Conservation (phyloP, 192 early-diverging fungal genomes). For the Gigaspora rosea region DNA sequence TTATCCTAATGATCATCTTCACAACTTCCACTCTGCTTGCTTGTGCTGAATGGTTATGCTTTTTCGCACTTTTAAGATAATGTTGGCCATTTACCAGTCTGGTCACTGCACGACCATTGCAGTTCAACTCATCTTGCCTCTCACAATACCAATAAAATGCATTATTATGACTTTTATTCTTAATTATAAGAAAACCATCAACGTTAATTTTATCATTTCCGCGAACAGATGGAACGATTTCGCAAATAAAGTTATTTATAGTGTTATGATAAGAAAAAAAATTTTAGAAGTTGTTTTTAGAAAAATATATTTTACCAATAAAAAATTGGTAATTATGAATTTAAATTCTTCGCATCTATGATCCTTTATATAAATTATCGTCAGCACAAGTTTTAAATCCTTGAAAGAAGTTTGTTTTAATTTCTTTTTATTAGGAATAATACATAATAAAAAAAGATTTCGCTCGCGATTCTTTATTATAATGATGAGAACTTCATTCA, state of each 20-base stretch:
- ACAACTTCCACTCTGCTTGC: not conserved
- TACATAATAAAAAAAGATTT: too few species aligned
- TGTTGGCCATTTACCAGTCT: not conserved
- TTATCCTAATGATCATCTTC: not conserved
- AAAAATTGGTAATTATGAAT: too few species aligned
- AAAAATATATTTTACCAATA: too few species aligned
- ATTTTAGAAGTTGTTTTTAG: too few species aligned
- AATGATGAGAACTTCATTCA: too few species aligned
- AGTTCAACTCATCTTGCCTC: not conserved
- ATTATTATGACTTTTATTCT: not conserved
- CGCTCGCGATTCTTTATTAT: too few species aligned
- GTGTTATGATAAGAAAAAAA: too few species aligned
- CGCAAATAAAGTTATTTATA: conserved; percentile 16
- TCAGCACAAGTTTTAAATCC: too few species aligned
- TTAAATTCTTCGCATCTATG: too few species aligned
- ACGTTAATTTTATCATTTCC: conserved; percentile 8
- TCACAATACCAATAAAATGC: conserved; percentile 10
- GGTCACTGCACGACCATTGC: not conserved
- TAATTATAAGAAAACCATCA: not conserved
- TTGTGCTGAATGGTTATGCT: conserved; percentile 9
- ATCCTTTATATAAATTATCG: too few species aligned
- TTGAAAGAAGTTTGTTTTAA: too few species aligned
- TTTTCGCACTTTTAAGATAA: not conserved
- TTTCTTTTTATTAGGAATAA: too few species aligned
- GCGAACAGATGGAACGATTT: not conserved